phyloP scores from a whole-genome alignment of 257 asterid species.

The Paraleonurus japonicus region DNA sequence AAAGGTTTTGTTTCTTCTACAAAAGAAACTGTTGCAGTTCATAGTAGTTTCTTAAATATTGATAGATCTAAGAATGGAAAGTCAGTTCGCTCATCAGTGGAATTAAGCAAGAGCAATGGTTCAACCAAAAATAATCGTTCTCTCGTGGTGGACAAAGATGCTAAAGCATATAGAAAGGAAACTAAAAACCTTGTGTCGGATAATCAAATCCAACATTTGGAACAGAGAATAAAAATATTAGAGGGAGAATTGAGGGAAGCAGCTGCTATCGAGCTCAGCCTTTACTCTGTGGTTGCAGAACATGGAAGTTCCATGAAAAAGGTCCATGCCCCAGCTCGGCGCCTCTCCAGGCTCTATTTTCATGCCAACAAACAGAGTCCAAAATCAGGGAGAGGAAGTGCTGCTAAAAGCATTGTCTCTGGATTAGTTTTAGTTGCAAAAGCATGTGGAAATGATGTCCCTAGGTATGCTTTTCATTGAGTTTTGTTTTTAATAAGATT shows the following conservation, averaged over 20 bases:
- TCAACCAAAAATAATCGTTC: constrained; percentile 29
- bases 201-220: constrained; percentile 51
- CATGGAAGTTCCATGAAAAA: constrained; percentile 76
- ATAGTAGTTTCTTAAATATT: constrained; percentile 24
- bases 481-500: neutral
- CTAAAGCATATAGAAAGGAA: constrained; percentile 36
- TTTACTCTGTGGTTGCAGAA: constrained; percentile 77
- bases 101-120: constrained; percentile 47
- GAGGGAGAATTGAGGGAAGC: constrained; percentile 82
- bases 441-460: constrained; percentile 88
- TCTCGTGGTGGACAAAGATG: constrained; percentile 31
- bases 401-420: constrained; percentile 67
- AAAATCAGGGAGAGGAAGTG: constrained; percentile 46
- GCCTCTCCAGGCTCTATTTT: constrained; percentile 74
- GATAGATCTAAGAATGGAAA: constrained; percentile 46
- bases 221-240: constrained; percentile 45
- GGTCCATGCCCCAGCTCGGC: constrained; percentile 89
- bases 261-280: constrained; percentile 76
- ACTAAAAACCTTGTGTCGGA: constrained; percentile 44
- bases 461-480: constrained; percentile 48
- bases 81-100: constrained; percentile 59
- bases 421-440: constrained; percentile 72
- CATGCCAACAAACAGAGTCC: constrained; percentile 54
- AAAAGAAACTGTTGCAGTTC: constrained; percentile 27
- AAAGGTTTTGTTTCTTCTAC: neutral